phyloP scores from a whole-genome alignment of 768 basidiomycete genomes.

The Neoboletus subvelutipes region DNA sequence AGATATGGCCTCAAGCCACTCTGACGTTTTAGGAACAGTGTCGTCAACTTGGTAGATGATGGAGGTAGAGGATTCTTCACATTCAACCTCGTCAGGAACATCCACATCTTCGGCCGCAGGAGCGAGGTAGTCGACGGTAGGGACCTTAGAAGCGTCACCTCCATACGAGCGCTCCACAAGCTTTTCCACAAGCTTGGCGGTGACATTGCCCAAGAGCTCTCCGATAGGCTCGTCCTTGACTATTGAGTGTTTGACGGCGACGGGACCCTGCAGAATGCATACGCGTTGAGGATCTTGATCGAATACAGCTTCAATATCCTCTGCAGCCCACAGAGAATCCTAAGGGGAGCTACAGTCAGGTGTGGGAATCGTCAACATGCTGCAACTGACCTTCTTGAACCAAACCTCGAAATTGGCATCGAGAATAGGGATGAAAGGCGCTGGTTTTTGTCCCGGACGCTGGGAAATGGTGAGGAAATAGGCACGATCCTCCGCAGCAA shows the following conservation, averaged over 20 bases:
- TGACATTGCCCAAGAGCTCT: conserved; percentile 88
- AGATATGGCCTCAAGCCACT: conserved; percentile 84
- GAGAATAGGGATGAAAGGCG: conserved; percentile 95
- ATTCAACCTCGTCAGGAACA: conserved; percentile 42
- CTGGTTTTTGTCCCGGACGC: conserved; percentile 96
- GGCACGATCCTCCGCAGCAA: conserved; percentile 90
- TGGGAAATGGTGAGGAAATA: conserved; percentile 97
- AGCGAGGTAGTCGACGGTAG: conserved; percentile 82
- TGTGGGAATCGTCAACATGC: neutral
- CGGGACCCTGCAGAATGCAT: conserved; percentile 95
- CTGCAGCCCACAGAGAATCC: conserved; percentile 97
- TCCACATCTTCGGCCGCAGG: conserved; percentile 42
- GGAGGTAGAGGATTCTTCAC: conserved; percentile 41
- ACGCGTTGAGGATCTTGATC: conserved; percentile 99
- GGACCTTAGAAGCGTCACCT: conserved; percentile 73
- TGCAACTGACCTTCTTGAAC: conserved; percentile 88
- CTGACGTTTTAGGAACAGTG: conserved; percentile 54
- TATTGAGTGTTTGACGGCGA: conserved; percentile 85
- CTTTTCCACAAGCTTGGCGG: conserved; percentile 70
- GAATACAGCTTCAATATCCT: conserved; percentile 98
- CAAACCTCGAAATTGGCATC: conserved; percentile 94
- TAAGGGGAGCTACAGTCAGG: conserved; percentile 30
- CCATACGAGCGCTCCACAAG: conserved; percentile 77
- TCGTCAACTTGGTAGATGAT: conserved; percentile 52
- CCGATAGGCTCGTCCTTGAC: conserved; percentile 93